These are phyloP conservation scores for Bipolaris sorokiniana DNA, from an alignment of 2,329 filamentous ascomycete genomes.

Conservation along the genomic window DNA sequence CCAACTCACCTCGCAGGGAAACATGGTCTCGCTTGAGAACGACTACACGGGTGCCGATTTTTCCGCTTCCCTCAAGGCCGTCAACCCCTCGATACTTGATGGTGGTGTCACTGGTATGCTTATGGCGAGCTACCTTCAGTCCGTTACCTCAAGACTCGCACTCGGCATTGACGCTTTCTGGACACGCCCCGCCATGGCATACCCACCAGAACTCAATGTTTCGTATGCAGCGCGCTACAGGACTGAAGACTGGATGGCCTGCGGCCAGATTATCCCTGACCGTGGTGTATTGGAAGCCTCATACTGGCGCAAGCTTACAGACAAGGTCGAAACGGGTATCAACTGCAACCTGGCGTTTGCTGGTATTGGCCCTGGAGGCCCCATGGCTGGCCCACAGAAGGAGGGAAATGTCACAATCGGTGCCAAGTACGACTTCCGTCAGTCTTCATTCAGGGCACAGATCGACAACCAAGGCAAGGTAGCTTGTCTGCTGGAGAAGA, in stretches of 20 bases:
- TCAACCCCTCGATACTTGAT: slow-evolving; percentile 94
- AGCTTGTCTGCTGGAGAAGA: slow-evolving; percentile 91
- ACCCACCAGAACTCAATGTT: slow-evolving; percentile 87
- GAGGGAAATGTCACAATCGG: slow-evolving; percentile 91
- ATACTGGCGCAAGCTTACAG: slow-evolving; percentile 91
- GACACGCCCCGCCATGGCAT: slow-evolving; percentile 83
- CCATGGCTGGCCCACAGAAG: slow-evolving; percentile 73
- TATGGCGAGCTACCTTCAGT: slow-evolving; percentile 94
- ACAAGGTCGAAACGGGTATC: slow-evolving; percentile 94
- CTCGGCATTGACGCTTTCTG: slow-evolving; percentile 92
- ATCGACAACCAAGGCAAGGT: slow-evolving; percentile 95
- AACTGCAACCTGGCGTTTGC: slow-evolving; percentile 89
- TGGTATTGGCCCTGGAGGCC: slow-evolving; percentile 62
- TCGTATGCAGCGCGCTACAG: slow-evolving; percentile 94
- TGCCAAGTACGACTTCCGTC: slow-evolving; percentile 98
- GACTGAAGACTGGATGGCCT: slow-evolving; percentile 89
- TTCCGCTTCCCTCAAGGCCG: slow-evolving; percentile 86
- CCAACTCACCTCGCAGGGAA: slow-evolving; percentile 83
- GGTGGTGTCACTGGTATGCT: slow-evolving; percentile 93
- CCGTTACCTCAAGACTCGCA: slow-evolving; percentile 83
- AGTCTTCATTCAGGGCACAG: slow-evolving; percentile 92
- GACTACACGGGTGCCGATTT: slow-evolving; percentile 96
- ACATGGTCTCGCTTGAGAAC: slow-evolving; percentile 92
- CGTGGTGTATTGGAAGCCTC: slow-evolving; percentile 81
- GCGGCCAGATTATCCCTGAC: slow-evolving; percentile 85